phyloP scores from a whole-genome alignment of 139 green algal genomes.

The Astrephomene gubernaculifera region DNA sequence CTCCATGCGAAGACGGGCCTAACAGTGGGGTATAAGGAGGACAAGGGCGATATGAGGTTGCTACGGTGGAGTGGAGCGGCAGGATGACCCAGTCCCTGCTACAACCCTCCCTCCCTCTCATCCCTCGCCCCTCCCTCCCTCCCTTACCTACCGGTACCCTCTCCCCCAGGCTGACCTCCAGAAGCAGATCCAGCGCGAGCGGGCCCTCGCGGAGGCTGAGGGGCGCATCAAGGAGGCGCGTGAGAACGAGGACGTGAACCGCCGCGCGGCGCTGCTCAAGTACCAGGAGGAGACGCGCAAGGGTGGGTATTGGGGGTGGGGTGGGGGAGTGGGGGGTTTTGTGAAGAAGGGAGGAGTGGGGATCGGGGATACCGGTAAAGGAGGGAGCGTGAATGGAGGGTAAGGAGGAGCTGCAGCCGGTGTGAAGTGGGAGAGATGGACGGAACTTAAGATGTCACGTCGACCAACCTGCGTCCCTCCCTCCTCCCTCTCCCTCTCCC shows the following conservation, averaged over 20 bases:
- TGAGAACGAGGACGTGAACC: constrained; percentile 97
- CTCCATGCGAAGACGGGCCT: too few relatives aligned
- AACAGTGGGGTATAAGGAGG: too few relatives aligned
- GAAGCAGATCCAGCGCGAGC: constrained; percentile 88
- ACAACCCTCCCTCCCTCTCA: not conserved
- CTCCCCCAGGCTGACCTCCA: constrained; percentile 76
- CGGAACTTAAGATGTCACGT: too few relatives aligned
- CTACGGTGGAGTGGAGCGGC: too few relatives aligned
- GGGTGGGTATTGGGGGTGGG: too few relatives aligned
- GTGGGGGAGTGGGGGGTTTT: too few relatives aligned
- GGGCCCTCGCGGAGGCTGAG: constrained; percentile 94
- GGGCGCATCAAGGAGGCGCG: constrained; percentile 89
- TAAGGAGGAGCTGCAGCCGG: not conserved
- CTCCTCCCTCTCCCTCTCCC: not conserved
- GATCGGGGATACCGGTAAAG: too few relatives aligned
- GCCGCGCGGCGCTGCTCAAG: constrained; percentile 73
- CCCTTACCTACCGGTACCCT: not conserved
- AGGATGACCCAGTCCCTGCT: too few relatives aligned
- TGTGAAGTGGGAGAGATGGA: not conserved
- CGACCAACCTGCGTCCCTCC: too few relatives aligned
- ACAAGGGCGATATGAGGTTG: too few relatives aligned
- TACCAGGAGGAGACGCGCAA: constrained; percentile 67
- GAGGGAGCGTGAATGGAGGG: too few relatives aligned
- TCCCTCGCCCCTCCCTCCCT: not conserved
- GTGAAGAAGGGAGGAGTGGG: too few relatives aligned